Conservation (phyloP, 371 early-diverging fungal genomes). For the Smittium mucronatum region DNA sequence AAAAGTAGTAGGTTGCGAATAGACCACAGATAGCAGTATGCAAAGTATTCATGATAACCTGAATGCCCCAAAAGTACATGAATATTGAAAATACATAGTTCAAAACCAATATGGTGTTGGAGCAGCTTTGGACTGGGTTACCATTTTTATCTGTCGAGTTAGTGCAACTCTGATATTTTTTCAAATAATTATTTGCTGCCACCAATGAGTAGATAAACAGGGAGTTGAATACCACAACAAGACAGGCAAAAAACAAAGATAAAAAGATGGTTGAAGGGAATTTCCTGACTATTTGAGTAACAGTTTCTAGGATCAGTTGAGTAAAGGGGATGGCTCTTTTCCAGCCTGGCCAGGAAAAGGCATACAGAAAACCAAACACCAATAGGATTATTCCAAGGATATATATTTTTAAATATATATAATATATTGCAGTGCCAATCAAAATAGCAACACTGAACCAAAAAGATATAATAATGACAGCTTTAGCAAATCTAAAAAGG, state of each 20-base stretch:
- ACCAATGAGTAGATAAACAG: slow-evolving; percentile 27
- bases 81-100: slow-evolving; percentile 55
- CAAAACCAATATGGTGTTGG: slow-evolving; percentile 20
- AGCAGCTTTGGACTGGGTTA: slow-evolving; percentile 28
- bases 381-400: slow-evolving; percentile 29
- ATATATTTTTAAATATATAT: slow-evolving; percentile 29
- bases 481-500: slow-evolving; percentile 30
- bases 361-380: slow-evolving; percentile 29
- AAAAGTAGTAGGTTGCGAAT: slow-evolving; percentile 68
- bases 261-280: slow-evolving; percentile 34
- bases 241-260: slow-evolving; percentile 20
- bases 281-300: slow-evolving; percentile 26
- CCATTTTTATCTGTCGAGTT: slow-evolving; percentile 27
- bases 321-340: slow-evolving; percentile 35
- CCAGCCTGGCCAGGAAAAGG: slow-evolving; percentile 30
- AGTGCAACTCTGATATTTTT: slow-evolving; percentile 29
- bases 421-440: slow-evolving; percentile 35
- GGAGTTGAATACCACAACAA: slow-evolving; percentile 25
- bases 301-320: slow-evolving; percentile 32
- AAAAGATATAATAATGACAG: slow-evolving; percentile 28
- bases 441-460: slow-evolving; percentile 29
- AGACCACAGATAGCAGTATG: slow-evolving; percentile 70
- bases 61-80: slow-evolving; percentile 66
- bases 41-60: slow-evolving; percentile 59
- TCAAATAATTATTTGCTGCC: slow-evolving; percentile 29